Evolutionary conservation across 1,284 basidiomycete genomes (phyloP), one percentile per base, ranked within the genome.

Genomic region (Apiotrichum laibachii): DNA sequence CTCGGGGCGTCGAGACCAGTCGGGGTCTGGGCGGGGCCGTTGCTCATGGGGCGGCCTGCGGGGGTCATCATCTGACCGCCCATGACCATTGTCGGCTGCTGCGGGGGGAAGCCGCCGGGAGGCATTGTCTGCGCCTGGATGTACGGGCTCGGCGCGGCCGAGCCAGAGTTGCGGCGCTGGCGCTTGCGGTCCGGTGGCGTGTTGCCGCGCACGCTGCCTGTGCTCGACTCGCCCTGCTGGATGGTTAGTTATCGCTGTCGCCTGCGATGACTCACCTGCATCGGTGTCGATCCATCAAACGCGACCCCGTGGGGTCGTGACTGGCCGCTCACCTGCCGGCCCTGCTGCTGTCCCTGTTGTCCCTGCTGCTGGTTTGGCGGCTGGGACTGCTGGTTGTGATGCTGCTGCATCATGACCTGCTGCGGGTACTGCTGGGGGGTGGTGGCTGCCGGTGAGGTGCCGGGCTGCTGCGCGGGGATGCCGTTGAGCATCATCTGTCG

Each of bases 111-210:
- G 19, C 59, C 59, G 16, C 49, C 49, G 12, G 64, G 46, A 35
- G 61, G 60, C 57, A 56, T 50, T 50, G 55, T 58, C 58, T 64
- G 61, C 52, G 59, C 49, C 64, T 63, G 65, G 60, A 73, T 34
- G 67, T 68, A 57, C 15, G 63, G 63, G 45, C 67, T 69, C 15
- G 71, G 68, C 0, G 71, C 71, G 0, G 71, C 67, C 18, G 62
- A 68, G 2, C 72, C 73, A 18, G 73, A 73, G 59, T 72, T 72
- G 19, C 70, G 60, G 8, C 73, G 61, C 65, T 68, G 67, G 33
- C 72, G 62, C 58, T 75, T 75, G 15, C 70, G 66, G 2, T 71
- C 72, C n/a, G 73, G 73, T 1, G 73, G 72, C 18, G 72, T 70
- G 50, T 63, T 62, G 19, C 62, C 66, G 12, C 63, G 60, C 45